Evolutionary conservation across 2,329 filamentous ascomycete species (phyloP), one percentile per base, ranked within the genome.

Genomic region (Colletotrichum salicis): DNA sequence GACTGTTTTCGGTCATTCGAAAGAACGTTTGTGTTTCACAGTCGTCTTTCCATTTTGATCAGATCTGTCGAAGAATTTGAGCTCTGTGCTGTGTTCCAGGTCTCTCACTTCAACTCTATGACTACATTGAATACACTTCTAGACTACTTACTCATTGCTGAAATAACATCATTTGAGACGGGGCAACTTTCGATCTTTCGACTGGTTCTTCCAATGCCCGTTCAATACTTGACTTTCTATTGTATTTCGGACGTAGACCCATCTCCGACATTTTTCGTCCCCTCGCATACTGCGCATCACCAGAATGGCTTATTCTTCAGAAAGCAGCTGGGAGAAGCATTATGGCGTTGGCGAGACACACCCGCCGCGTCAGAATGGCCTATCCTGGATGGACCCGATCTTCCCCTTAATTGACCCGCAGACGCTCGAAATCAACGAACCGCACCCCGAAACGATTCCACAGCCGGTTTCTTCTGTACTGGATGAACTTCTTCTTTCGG

Each of bases 401-500:
- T 55, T 59, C 19, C 71, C 71, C 12, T 11, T 8, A 4, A 19
- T 73, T 8, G 54, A 73, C 24, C 67, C 62, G 7, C 29, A 24
- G 24, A 67, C 71, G 12, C 52, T 73, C 15, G 15, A 41, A 10
- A 11, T 55, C 10, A 54, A 64, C 2, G 48, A 31, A 13, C 31
- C 64, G 4, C 12, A 15, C 15, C 19, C 19, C 19, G 6, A 48
- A 4, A n/a, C 6, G 7, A 48, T 48, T 24, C 58, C 8, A 6
- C 13, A 27, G 12, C 67, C 67, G 10, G 10, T n/a, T 11, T 54
- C 67, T 4, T 13, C 24, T 7, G 60, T 65, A 7, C 60, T 73
- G 41, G 74, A 75, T 31, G 59, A 64, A 11, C 54, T 75, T 1
- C 74, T 65, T 15, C 27, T 29, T 1, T 57, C 52, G 3, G 74